phyloP scores from a whole-genome alignment of 78 protist species.

The Fonticula alba region DNA sequence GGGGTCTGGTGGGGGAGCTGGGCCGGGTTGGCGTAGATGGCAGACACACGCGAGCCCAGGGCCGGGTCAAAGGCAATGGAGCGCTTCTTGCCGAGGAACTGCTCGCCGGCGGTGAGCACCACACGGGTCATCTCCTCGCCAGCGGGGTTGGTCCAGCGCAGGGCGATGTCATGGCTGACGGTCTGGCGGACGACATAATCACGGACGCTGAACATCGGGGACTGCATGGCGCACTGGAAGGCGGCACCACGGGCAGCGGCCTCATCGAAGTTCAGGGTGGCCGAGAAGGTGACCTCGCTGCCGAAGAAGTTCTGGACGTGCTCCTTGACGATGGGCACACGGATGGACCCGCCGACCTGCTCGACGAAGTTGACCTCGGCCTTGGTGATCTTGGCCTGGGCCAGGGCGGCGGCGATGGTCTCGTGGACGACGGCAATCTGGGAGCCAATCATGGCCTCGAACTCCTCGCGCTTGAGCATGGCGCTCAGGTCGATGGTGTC shows the following conservation, averaged over 20 bases:
- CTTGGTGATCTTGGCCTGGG: background rate
- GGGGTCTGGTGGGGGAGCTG: constrained; percentile 20
- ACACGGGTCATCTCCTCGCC: constrained; percentile 23
- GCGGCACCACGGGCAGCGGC: constrained; percentile 76
- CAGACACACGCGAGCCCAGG: no score
- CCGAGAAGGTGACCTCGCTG: background rate
- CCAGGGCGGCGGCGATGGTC: background rate
- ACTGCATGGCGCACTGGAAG: constrained; percentile 68
- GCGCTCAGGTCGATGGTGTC: constrained; percentile 57
- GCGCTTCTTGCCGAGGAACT: constrained; percentile 16
- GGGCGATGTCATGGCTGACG: constrained; percentile 29
- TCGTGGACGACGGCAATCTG: no score
- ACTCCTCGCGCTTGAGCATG: constrained; percentile 29
- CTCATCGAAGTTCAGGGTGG: constrained; percentile 77
- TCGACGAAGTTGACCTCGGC: background rate
- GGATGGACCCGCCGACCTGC: constrained; percentile 14
- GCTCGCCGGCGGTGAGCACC: constrained; percentile 4
- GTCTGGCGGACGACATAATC: constrained; percentile 42
- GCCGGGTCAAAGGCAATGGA: no score
- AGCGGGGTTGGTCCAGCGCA: constrained; percentile 21
- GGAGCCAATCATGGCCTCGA: constrained; percentile 36
- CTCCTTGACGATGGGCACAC: constrained; percentile 13
- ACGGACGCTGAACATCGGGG: constrained; percentile 65
- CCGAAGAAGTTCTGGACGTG: constrained; percentile 13
- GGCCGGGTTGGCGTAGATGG: constrained; percentile 19